Evolutionary conservation across 2,329 filamentous ascomycete species (phyloP), one percentile per base, ranked within the genome.

Genomic region (Coleophoma eucalyptorum): DNA sequence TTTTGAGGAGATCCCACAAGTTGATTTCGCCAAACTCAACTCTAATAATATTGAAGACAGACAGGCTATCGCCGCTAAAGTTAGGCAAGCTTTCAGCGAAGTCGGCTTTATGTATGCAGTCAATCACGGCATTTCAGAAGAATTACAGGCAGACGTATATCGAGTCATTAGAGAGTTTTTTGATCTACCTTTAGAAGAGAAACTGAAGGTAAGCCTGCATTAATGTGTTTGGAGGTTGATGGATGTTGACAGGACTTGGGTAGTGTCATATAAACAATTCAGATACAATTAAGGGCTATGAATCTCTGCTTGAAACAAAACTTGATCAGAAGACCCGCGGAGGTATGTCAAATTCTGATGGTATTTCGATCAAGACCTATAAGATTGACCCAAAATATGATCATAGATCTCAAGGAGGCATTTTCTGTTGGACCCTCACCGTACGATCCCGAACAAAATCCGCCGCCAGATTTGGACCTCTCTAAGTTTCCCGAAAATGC

Each of bases 401-500:
- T 67, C 5, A 55, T 67, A 59, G 79, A 79, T 50, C 64, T 71
- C 46, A 69, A 75, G 20, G 77, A 81, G 43, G 49, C 44, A 11
- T 59, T 59, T 38, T 43, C 51, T 38, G 54, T 43, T 16, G 54
- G 52, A 32, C 51, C 59, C 13, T 57, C 59, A 57, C 67, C 71
- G 1, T 81, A 82, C 53, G 74, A 79, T 37, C 73, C 77, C 0
- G 62, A 67, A 13, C 68, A 73, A 46, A 45, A 54, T 21, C 15
- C 35, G 2, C 51, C 41, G 3, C 72, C 76, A 1, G 66, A 68
- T 1, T 62, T 65, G 8, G 62, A 72, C 43, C 54, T 71, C 3
- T 61, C 63, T 1, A 58, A 96, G 64, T 92, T 96, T 61, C 90
- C 92, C 1, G 92, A 91, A 58, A 97, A 97, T 70, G 26, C 26